Evolutionary conservation across 495 filamentous ascomycete genomes (phyloP).

Genomic region (Neurospora pannonica): DNA sequence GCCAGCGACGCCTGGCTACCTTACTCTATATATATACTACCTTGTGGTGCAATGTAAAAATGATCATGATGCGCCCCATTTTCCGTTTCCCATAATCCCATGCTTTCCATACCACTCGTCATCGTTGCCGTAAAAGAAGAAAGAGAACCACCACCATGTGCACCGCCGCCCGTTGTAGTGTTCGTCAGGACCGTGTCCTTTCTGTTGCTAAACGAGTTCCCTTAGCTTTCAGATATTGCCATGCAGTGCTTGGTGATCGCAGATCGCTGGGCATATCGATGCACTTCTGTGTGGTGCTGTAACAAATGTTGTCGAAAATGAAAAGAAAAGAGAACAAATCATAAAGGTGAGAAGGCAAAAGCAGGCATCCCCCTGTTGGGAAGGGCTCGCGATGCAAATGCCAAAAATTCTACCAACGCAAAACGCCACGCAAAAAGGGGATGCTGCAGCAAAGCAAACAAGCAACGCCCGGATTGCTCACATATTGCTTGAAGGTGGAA

Average conservation of each 20-base stretch:
- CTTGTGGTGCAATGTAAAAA: neutral
- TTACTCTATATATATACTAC: neutral
- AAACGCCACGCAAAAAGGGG: neutral
- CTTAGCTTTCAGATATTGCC: neutral
- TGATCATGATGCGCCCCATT: neutral
- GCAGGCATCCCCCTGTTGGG: neutral
- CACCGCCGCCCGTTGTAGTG: neutral
- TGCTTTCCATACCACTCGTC: neutral
- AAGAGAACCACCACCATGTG: neutral
- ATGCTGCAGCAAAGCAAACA: neutral
- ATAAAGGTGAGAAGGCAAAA: neutral
- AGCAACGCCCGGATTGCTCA: neutral
- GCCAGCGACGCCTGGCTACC: neutral
- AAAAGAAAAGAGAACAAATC: neutral
- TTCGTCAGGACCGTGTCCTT: neutral
- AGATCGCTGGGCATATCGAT: neutral
- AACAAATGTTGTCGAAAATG: neutral
- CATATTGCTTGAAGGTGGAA: neutral
- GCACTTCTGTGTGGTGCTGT: neutral
- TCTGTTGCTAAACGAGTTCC: neutral
- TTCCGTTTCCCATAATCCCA: neutral
- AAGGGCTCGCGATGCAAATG: neutral
- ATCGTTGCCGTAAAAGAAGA: neutral
- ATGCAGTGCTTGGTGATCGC: neutral
- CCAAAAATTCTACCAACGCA: neutral